Conservation (phyloP, 495 filamentous ascomycete genomes). For the Talaromyces ruber region DNA sequence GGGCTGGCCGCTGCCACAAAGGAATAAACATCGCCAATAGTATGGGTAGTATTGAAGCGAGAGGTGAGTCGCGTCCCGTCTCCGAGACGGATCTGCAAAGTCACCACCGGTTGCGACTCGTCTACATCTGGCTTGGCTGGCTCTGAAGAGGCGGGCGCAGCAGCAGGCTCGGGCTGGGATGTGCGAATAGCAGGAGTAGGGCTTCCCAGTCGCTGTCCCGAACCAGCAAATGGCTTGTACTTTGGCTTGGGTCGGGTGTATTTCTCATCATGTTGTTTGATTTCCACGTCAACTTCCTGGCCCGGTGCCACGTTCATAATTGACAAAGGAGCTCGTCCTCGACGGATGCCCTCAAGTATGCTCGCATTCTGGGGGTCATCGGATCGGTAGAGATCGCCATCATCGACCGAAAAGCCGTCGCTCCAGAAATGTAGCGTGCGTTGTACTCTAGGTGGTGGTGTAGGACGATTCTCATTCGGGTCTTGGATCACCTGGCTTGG, state of each 20-base stretch:
- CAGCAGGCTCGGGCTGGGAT: slow-evolving; percentile 19
- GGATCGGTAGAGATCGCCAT: slow-evolving; percentile 81
- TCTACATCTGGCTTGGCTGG: slow-evolving; percentile 51
- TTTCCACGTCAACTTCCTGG: slow-evolving; percentile 84
- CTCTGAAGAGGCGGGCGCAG: slow-evolving; percentile 19
- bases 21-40: slow-evolving; percentile 80
- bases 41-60: slow-evolving; percentile 87
- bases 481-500: slow-evolving; percentile 66
- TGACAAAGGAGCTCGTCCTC: slow-evolving; percentile 76
- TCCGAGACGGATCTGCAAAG: slow-evolving; percentile 79
- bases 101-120: slow-evolving; percentile 66
- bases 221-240: slow-evolving; percentile 78
- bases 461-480: slow-evolving; percentile 37
- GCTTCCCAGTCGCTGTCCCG: slow-evolving; percentile 82
- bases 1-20: slow-evolving; percentile 69
- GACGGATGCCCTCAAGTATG: slow-evolving; percentile 75
- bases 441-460: slow-evolving; percentile 42
- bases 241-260: slow-evolving; percentile 75
- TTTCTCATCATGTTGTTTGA: slow-evolving; percentile 78
- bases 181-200: slow-evolving; percentile 63
- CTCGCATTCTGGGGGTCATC: slow-evolving; percentile 81
- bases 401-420: slow-evolving; percentile 92
- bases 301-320: slow-evolving; percentile 81
- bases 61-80: slow-evolving; percentile 81
- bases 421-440: slow-evolving; percentile 84